Conservation (phyloP, 1,284 basidiomycete species). For the Ceratobasidium sp. region DNA sequence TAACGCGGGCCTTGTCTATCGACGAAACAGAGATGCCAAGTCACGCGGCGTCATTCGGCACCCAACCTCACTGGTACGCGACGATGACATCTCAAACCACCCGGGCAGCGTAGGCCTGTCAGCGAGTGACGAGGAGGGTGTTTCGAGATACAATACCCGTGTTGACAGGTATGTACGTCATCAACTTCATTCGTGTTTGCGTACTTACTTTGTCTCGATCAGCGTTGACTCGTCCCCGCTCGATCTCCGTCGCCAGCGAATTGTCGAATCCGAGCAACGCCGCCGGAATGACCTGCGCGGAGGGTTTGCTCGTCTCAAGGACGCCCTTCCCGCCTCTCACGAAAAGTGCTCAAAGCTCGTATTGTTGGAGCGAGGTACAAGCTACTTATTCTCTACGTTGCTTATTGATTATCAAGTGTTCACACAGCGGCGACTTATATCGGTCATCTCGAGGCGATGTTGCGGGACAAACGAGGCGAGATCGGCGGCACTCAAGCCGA, state of each 20-base stretch:
- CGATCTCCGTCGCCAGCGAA: not conserved
- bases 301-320: not conserved
- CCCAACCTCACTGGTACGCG: no score
- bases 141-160: no score
- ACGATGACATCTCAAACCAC: no score
- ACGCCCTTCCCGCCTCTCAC: not conserved
- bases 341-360: not conserved
- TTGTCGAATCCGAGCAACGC: not conserved
- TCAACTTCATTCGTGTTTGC: no score
- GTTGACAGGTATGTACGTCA: no score
- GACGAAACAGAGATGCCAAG: no score
- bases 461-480: not conserved
- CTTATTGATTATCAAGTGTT: not conserved
- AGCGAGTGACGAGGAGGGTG: no score
- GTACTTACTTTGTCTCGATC: not conserved
- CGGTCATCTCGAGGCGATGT: not conserved
- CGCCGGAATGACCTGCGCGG: not conserved
- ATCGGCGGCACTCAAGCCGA: no score
- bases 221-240: not conserved
- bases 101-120: no score
- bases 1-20: no score
- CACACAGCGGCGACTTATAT: not conserved
- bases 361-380: not conserved
- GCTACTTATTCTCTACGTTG: not conserved
- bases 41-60: no score